Conservation (phyloP, 2,329 filamentous ascomycete species). For the Sclerotinia minor region DNA sequence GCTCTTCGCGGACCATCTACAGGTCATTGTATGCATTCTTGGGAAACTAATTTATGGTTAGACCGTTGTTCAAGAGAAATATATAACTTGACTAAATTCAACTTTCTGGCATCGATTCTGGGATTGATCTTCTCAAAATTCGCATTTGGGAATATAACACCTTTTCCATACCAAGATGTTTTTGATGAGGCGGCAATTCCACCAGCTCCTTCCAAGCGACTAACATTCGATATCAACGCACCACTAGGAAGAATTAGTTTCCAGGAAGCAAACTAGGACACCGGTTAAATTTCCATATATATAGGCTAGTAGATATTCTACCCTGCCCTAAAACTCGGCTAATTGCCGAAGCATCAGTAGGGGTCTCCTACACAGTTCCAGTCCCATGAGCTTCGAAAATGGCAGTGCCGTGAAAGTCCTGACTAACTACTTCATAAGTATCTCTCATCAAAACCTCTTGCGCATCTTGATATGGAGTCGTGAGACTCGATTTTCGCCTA, state of each 20-base stretch:
- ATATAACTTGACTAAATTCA: conserved; percentile 14
- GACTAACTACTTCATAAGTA: conserved; percentile 21
- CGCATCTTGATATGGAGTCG: conserved; percentile 50
- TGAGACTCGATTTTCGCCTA: conserved; percentile 56
- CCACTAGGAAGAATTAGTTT: conserved; percentile 27
- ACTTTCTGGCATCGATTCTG: conserved; percentile 34
- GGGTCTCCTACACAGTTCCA: conserved; percentile 2
- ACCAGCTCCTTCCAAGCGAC: conserved; percentile 31
- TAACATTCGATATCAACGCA: conserved; percentile 33
- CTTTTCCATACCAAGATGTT: conserved; percentile 30
- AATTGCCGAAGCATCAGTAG: conserved; percentile 2
- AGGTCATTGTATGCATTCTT: background rate
- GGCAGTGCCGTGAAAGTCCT: conserved; percentile 1
- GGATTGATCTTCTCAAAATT: conserved; percentile 3
- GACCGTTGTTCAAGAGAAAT: background rate
- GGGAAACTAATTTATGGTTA: background rate
- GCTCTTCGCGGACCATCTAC: conserved; percentile 23
- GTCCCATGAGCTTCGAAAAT: conserved; percentile 26
- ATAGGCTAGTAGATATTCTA: background rate
- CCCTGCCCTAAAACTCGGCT: conserved; percentile 23
- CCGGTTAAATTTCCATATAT: background rate
- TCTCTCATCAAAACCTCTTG: conserved; percentile 40
- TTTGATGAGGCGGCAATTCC: conserved; percentile 29
- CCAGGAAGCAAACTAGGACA: background rate
- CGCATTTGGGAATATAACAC: conserved; percentile 40